phyloP scores from a whole-genome alignment of 495 filamentous ascomycete species.

The Penicillium angulare region DNA sequence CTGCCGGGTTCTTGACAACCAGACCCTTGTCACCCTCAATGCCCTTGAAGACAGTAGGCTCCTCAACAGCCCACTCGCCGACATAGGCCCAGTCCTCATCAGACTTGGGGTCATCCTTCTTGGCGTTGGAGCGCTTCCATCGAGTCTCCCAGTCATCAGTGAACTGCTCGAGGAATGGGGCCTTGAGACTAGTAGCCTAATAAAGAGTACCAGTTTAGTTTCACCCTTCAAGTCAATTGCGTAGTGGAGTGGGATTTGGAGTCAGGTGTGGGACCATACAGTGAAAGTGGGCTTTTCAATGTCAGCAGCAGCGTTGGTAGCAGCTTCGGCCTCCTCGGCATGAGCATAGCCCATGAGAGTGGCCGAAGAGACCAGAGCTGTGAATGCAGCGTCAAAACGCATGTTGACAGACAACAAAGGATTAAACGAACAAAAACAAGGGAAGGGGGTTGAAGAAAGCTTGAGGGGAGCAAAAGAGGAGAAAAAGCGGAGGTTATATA shows the following conservation, averaged over 20 bases:
- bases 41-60: conserved; percentile 87
- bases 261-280: conserved; percentile 52
- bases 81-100: conserved; percentile 98
- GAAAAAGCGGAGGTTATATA: conserved; percentile 37
- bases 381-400: conserved; percentile 71
- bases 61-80: conserved; percentile 95
- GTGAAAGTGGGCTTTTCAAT: conserved; percentile 81
- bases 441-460: conserved; percentile 15
- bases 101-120: conserved; percentile 84
- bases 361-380: conserved; percentile 65
- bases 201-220: conserved; percentile 24
- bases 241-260: conserved; percentile 2
- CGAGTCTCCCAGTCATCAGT: conserved; percentile 88
- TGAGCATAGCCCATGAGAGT: conserved; percentile 68
- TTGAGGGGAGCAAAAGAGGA: conserved; percentile 26
- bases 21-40: conserved; percentile 96
- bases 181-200: conserved; percentile 84
- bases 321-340: conserved; percentile 69
- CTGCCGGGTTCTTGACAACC: conserved; percentile 93
- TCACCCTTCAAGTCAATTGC: conserved; percentile 2
- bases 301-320: conserved; percentile 53
- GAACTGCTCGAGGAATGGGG: conserved; percentile 97
- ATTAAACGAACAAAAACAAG: conserved; percentile 16
- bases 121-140: conserved; percentile 93
- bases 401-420: conserved; percentile 51